Evolutionary conservation across 345 rosid species (phyloP).

Genomic region (Linum tenue): DNA sequence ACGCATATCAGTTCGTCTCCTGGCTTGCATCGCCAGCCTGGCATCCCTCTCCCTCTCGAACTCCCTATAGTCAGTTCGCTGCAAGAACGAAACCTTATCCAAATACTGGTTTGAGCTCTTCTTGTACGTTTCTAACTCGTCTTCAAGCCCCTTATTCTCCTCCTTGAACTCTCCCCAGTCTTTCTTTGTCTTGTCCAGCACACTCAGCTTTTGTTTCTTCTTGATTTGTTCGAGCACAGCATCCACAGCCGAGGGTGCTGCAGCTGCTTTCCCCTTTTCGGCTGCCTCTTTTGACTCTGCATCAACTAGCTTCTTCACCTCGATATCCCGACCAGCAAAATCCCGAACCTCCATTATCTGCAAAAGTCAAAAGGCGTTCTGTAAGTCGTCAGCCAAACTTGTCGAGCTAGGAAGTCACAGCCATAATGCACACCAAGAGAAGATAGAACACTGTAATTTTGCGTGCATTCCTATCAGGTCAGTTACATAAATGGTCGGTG

Average conservation of each 20-base stretch:
- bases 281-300: conserved; percentile 78
- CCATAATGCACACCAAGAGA: neutral
- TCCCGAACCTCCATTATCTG: conserved; percentile 77
- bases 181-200: conserved; percentile 81
- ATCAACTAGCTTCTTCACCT: conserved; percentile 56
- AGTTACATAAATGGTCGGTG: too few species aligned
- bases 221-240: conserved; percentile 81
- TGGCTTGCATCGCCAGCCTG: conserved; percentile 62
- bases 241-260: conserved; percentile 64
- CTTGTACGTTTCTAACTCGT: conserved; percentile 79
- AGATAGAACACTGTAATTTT: too few species aligned
- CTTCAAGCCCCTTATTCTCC: conserved; percentile 70
- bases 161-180: conserved; percentile 98
- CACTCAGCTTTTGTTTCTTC: conserved; percentile 88
- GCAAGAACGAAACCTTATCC: conserved; percentile 73
- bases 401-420: neutral
- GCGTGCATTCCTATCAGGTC: too few species aligned
- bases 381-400: neutral
- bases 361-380: conserved; percentile 1
- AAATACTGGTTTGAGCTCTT: conserved; percentile 91
- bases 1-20: conserved; percentile 51
- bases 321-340: conserved; percentile 79
- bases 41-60: conserved; percentile 97
- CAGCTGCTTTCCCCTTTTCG: conserved; percentile 40
- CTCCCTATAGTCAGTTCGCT: conserved; percentile 74